Percentiles rank a stretch among this genome's conserved stretches.
Evolutionary conservation across 2,329 filamentous ascomycete species (phyloP).

Genomic region (Paraconiothyrium brasiliense): DNA sequence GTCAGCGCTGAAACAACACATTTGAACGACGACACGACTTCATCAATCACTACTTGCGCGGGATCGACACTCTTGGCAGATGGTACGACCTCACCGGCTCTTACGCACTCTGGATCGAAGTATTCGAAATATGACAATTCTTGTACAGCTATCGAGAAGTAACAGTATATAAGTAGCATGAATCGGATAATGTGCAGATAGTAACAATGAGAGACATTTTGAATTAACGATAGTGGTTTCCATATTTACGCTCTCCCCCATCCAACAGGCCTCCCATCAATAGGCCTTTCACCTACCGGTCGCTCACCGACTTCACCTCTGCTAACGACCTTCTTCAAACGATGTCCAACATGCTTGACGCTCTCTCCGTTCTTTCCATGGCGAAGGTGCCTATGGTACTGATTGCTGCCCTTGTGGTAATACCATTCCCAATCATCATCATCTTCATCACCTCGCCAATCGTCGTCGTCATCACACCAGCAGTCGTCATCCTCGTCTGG

Average conservation of each 20-base stretch:
- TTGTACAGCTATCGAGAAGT: no score
- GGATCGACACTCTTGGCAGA: no score
- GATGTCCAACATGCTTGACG: conserved; percentile 3
- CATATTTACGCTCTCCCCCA: neutral
- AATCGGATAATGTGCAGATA: neutral
- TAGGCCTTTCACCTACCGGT: neutral
- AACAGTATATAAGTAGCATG: neutral
- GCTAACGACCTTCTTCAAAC: conserved; percentile 1
- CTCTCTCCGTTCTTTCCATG: neutral
- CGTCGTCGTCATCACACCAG: conserved; percentile 13
- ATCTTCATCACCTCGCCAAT: conserved; percentile 7
- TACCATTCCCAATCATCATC: conserved; percentile 11
- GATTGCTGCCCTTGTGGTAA: conserved; percentile 4
- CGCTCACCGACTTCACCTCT: neutral
- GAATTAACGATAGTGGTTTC: neutral
- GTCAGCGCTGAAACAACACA: neutral
- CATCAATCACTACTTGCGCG: neutral
- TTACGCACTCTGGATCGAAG: neutral
- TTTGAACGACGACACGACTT: neutral
- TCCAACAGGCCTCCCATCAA: neutral
- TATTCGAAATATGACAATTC: neutral
- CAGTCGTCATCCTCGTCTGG: conserved; percentile 15
- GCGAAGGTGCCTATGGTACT: conserved; percentile 3
- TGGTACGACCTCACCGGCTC: no score
- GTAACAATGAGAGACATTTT: neutral